These are phyloP conservation scores for Neoascochyta sp. DNA, from an alignment of 2,329 filamentous ascomycete genomes.

Conservation along the genomic window DNA sequence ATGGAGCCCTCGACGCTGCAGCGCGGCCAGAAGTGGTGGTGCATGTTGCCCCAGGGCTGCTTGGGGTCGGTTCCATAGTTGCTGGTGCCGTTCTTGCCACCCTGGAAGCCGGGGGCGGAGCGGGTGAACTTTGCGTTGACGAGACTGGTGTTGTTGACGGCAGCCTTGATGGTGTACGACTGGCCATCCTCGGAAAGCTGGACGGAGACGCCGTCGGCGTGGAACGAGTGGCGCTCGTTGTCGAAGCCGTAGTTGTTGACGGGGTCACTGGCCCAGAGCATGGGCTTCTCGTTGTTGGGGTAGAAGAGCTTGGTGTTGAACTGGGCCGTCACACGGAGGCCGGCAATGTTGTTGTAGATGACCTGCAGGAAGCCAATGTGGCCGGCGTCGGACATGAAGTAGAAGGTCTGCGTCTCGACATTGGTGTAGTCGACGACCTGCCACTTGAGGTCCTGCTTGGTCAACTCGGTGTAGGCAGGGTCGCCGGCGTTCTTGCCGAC, in stretches of 20 bases:
- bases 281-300: slow-evolving; percentile 65
- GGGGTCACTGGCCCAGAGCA: slow-evolving; percentile 79
- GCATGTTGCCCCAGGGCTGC: slow-evolving; percentile 88
- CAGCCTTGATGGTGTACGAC: slow-evolving; percentile 84
- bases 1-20: slow-evolving; percentile 79
- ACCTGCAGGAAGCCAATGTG: slow-evolving; percentile 77
- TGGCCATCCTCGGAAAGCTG: slow-evolving; percentile 82
- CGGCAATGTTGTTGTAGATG: slow-evolving; percentile 95
- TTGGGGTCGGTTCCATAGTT: slow-evolving; percentile 80
- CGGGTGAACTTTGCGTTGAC: slow-evolving; percentile 82
- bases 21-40: slow-evolving; percentile 91
- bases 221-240: slow-evolving; percentile 77
- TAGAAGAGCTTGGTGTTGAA: slow-evolving; percentile 94
- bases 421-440: slow-evolving; percentile 73
- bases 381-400: slow-evolving; percentile 76
- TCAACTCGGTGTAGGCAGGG: slow-evolving; percentile 75
- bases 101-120: slow-evolving; percentile 74
- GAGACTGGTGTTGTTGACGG: slow-evolving; percentile 72
- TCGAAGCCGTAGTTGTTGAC: slow-evolving; percentile 79
- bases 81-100: slow-evolving; percentile 77
- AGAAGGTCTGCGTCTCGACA: slow-evolving; percentile 95
- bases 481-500: slow-evolving; percentile 76
- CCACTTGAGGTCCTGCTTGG: slow-evolving; percentile 80
- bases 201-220: slow-evolving; percentile 78
- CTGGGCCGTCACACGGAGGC: slow-evolving; percentile 84